Percentiles rank a stretch among this genome's conserved stretches.
These are phyloP conservation scores for Aspergillus carlsbadensis DNA, from an alignment of 495 filamentous ascomycete genomes.

Conservation along the genomic window DNA sequence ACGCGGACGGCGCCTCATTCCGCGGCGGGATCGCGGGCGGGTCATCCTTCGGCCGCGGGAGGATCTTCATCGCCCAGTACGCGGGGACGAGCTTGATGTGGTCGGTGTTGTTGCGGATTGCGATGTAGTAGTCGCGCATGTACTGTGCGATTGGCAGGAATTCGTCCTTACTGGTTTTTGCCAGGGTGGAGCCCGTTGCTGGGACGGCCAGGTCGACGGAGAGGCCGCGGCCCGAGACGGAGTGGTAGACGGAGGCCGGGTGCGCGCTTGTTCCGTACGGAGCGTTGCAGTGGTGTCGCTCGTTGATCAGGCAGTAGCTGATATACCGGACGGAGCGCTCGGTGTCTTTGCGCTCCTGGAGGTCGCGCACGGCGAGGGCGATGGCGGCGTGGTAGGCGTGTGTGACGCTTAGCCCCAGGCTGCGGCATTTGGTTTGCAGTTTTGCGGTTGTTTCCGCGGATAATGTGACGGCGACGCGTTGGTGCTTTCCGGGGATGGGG, in stretches of 20 bases:
- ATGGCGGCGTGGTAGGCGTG: slow-evolving; percentile 29
- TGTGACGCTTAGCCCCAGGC: slow-evolving; percentile 17
- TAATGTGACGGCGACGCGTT: slow-evolving; percentile 20
- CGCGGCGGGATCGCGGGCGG: slow-evolving; percentile 25
- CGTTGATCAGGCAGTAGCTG: slow-evolving; percentile 27
- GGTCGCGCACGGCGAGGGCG: slow-evolving; percentile 16
- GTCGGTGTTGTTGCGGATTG: slow-evolving; percentile 23
- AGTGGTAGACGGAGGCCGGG: slow-evolving; percentile 26
- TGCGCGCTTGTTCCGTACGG: slow-evolving; percentile 21
- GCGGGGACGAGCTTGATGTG: slow-evolving; percentile 23
- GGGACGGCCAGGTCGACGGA: slow-evolving; percentile 21
- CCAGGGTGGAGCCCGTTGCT: not conserved
- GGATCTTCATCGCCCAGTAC: slow-evolving; percentile 25
- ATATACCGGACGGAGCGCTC: slow-evolving; percentile 23
- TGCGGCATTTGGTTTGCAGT: slow-evolving; percentile 9
- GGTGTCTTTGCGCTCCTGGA: slow-evolving; percentile 3
- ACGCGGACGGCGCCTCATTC: slow-evolving; percentile 30
- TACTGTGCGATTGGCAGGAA: slow-evolving; percentile 9
- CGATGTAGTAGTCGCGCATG: slow-evolving; percentile 27
- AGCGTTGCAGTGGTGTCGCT: slow-evolving; percentile 18
- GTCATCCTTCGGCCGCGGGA: slow-evolving; percentile 19
- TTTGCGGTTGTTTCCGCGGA: slow-evolving; percentile 2
- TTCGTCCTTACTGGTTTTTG: not conserved
- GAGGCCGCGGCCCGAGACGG: slow-evolving; percentile 22
- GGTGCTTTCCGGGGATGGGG: slow-evolving; percentile 19